Evolutionary conservation across 768 basidiomycete genomes (phyloP), one percentile per base, ranked within the genome.

Genomic region (Lentinula sp.): DNA sequence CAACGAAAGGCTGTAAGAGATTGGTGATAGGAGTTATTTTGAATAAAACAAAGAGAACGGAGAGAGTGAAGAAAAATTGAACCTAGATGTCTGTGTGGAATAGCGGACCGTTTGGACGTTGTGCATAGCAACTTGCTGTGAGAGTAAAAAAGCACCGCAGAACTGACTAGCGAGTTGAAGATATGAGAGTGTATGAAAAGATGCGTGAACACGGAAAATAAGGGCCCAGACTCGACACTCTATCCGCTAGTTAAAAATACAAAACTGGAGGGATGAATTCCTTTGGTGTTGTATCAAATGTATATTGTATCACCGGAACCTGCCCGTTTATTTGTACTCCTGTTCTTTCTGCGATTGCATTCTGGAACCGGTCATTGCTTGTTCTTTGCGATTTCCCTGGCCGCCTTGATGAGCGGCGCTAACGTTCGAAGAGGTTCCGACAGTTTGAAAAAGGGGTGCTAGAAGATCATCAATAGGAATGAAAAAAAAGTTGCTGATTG

Each of bases 391-490:
- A 91, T 88, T 65, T 95, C 93, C 63, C 92, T 79, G 5, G 94
- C 94, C 11, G 93, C 93, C 71, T 95, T 95, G 80, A 96, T 96
- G 43, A 96, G 75, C 7, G 94, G 94, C 7, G 92, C 81, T 57
- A 96, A 78, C 18, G 92, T 94, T 60, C 90, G 81, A 57, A 96
- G 78, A 5, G 93, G 93, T 75, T 97, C 95, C 3, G 88, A 87
- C 37, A 89, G 76, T 71, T 85, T 87, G 79, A 95, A 95, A 79
- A 96, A 95, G 3, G 88, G 84, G 71, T 95, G 93, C 85, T 93
- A 69, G n/a, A 48, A 6, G 7, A 43, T n/a, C 1, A 21, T 40
- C 2, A 42, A n/a, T 28, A 16, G 4, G 21, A 21, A 9, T 10
- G 13, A 1, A 53, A 34, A 35, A 10, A 5, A 16, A 15, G 31